Conservation (phyloP, 805 yeast genomes). For the Kazachstania bromeliacearum region DNA sequence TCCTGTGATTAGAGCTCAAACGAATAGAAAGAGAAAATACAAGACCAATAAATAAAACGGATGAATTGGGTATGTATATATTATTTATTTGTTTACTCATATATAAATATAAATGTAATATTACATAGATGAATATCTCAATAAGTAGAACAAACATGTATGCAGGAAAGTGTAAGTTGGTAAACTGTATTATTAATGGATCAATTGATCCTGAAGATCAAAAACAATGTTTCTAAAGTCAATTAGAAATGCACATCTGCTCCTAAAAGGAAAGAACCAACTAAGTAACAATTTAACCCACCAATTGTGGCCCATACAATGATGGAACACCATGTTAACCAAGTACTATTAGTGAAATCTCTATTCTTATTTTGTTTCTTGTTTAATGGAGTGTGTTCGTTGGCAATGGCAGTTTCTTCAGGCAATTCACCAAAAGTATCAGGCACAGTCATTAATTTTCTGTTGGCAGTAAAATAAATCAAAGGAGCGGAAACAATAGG, state of each 20-base stretch:
- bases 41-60: constrained; percentile 8
- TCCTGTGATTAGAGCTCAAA: constrained; percentile 44
- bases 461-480: constrained; percentile 67
- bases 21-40: constrained; percentile 24
- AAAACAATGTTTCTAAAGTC: not conserved
- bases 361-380: constrained; percentile 24
- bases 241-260: constrained; percentile 41
- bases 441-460: constrained; percentile 53
- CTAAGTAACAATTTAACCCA: constrained; percentile 60
- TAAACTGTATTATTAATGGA: not conserved
- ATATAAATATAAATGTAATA: not conserved
- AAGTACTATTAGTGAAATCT: constrained; percentile 63
- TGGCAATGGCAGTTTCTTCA: constrained; percentile 7
- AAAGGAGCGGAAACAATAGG: constrained; percentile 88
- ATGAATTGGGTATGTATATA: not conserved
- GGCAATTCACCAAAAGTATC: constrained; percentile 8
- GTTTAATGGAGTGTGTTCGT: constrained; percentile 25
- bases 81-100: not conserved
- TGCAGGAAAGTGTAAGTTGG: not conserved
- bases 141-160: not conserved
- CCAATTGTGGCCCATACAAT: constrained; percentile 64
- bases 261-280: constrained; percentile 41
- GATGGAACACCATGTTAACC: constrained; percentile 45
- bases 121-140: too few species aligned
- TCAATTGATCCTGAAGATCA: too few species aligned